Base-by-base conservation (phyloP, 768 basidiomycete species). In the Pluteus cervinus region DNA sequence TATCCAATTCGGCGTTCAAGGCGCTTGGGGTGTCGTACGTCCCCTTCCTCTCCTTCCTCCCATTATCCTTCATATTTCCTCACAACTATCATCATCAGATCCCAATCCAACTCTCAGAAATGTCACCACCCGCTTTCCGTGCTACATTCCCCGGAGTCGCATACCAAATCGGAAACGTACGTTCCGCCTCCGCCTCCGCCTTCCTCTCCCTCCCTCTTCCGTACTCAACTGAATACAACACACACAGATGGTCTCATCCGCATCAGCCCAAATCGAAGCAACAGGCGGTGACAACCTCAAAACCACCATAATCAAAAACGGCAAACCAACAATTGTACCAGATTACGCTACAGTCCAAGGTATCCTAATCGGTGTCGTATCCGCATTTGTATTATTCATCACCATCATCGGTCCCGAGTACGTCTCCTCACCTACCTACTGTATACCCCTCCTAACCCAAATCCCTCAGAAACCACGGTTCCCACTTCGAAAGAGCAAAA, bases 91-190 rank as follows among this genome's bases (percentile, higher is more conserved):
- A 3, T n/a, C 10, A 18, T 11, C 18, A 70, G 68, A 67, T 73
- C 39, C 88, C 89, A 2, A 83, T 90, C 49, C 84, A 82, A 56
- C 68, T 93, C 15, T 71, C 78, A 9, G 90, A 94, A 58, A 71
- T 90, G 62, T 84, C 85, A 0, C 91, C 91, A 2, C 84, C 87
- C 4, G 89, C 86, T 0, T 93, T 91, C 71, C 71, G 91, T 40
- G 86, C 88, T 3, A 84, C 84, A 2, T 91, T 89, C 68, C 84
- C 85, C 25, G 89, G 89, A 41, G 76, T 88, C 1, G 76, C 83
- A 3, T 92, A 91, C 59, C 89, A 90, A 49, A 48, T 90, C 17
- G 86, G 89, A 29, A 89, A 86, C 58, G 69, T 69, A 39, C 16
- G 65, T 70, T 21, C 17, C 57, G 10, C 23, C 6, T 10, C 26